Percentiles rank a stretch among this genome's conserved stretches.
Conservation (phyloP, 2,329 filamentous ascomycete genomes). For the Xylariaceae sp. region DNA sequence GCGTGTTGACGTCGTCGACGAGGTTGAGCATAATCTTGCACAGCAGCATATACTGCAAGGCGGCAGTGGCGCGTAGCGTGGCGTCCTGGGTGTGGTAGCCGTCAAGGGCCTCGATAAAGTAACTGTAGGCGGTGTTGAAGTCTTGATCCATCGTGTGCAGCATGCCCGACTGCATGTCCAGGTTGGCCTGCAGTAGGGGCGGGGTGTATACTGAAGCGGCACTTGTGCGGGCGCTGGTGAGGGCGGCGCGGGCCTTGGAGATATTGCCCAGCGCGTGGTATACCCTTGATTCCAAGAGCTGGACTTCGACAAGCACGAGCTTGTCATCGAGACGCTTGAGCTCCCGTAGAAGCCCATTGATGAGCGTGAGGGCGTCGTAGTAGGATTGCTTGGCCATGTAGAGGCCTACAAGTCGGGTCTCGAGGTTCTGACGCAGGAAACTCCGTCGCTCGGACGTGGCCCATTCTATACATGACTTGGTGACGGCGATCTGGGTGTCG, state of each 20-base stretch:
- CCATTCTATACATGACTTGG: slow-evolving; percentile 99
- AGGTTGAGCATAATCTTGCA: slow-evolving; percentile 99
- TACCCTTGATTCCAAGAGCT: slow-evolving; percentile 92
- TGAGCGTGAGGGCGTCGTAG: slow-evolving; percentile 93
- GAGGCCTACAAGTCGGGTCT: slow-evolving; percentile 87
- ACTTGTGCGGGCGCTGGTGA: slow-evolving; percentile 90
- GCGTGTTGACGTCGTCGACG: slow-evolving; percentile 89
- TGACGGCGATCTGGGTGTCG: slow-evolving; percentile 91
- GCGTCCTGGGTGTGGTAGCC: slow-evolving; percentile 95
- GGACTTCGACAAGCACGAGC: slow-evolving; percentile 94
- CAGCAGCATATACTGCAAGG: slow-evolving; percentile 97
- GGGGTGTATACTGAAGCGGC: slow-evolving; percentile 97
- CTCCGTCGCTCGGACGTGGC: slow-evolving; percentile 89
- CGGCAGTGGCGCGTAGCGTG: slow-evolving; percentile 82
- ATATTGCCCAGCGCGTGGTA: slow-evolving; percentile 98
- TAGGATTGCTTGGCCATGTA: slow-evolving; percentile 98
- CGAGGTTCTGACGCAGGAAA: slow-evolving; percentile 96
- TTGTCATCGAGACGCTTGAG: slow-evolving; percentile 98
- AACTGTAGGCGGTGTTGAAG: slow-evolving; percentile 97
- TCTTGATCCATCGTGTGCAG: slow-evolving; percentile 97
- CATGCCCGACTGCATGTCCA: slow-evolving; percentile 99
- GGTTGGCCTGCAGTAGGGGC: slow-evolving; percentile 86
- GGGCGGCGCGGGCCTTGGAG: slow-evolving; percentile 87
- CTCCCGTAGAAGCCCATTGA: slow-evolving; percentile 93
- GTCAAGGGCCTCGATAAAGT: slow-evolving; percentile 98